These are phyloP conservation scores for Leccinum pachyderme DNA, from an alignment of 1,284 basidiomycete species.

Conservation along the genomic window DNA sequence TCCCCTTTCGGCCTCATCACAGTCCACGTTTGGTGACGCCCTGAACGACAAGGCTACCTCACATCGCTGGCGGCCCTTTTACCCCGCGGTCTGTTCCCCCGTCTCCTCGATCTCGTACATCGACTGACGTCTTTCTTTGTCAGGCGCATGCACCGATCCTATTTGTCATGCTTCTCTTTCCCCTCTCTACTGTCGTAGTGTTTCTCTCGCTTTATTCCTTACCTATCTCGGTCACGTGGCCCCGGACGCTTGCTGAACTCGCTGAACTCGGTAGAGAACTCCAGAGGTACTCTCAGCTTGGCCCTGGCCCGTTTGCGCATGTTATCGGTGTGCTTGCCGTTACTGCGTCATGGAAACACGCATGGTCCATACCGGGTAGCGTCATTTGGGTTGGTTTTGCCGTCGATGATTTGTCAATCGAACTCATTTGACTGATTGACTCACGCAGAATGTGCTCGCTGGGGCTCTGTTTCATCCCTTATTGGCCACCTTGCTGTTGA, in stretches of 20 bases:
- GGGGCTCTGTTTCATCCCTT: conserved; percentile 82
- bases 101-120: conserved; percentile 15
- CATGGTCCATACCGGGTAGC: conserved; percentile 90
- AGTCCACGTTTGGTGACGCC: conserved; percentile 49
- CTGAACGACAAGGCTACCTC: conserved; percentile 41
- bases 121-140: conserved; percentile 12
- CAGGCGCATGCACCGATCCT: conserved; percentile 65
- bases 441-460: conserved; percentile 77
- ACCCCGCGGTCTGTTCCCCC: conserved; percentile 47
- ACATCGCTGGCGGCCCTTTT: conserved; percentile 41
- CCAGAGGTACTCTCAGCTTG: conserved; percentile 73
- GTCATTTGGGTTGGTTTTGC: conserved; percentile 69
- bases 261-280: conserved; percentile 72
- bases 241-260: conserved; percentile 69
- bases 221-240: conserved; percentile 74
- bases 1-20: conserved; percentile 63
- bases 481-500: conserved; percentile 75
- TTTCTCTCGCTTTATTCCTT: conserved; percentile 53
- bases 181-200: conserved; percentile 56
- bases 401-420: conserved; percentile 30
- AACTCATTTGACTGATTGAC: conserved; percentile 21
- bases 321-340: conserved; percentile 80
- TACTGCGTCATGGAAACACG: conserved; percentile 91
- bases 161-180: conserved; percentile 67
- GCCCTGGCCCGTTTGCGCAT: conserved; percentile 58